phyloP scores from a whole-genome alignment of 441 rosid genomes.

The Biscutella laevigata region DNA sequence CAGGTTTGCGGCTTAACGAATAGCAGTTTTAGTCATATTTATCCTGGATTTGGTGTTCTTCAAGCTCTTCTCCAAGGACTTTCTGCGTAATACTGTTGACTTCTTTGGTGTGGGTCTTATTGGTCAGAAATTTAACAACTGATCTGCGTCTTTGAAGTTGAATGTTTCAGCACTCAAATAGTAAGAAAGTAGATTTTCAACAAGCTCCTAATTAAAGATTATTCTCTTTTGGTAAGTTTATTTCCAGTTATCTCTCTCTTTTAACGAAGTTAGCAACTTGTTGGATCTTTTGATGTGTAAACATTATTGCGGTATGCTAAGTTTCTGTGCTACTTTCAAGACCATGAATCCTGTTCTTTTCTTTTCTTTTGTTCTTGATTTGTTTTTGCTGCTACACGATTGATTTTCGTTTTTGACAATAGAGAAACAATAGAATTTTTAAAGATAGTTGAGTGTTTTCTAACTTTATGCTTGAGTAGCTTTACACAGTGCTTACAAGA shows the following conservation, averaged over 20 bases:
- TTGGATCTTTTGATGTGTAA: background rate
- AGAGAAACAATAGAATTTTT: background rate
- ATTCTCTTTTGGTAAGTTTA: constrained; percentile 49
- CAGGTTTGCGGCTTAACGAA: constrained; percentile 46
- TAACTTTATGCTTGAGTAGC: constrained; percentile 62
- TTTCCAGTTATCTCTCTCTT: constrained; percentile 20
- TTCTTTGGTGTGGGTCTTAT: constrained; percentile 30
- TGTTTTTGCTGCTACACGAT: constrained; percentile 3
- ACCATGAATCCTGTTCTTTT: background rate
- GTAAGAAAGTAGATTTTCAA: constrained; percentile 42
- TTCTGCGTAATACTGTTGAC: constrained; percentile 22
- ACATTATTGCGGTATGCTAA: background rate
- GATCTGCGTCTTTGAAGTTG: constrained; percentile 32
- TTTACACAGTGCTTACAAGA: constrained; percentile 77
- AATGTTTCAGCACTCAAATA: constrained; percentile 39
- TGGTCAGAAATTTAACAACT: constrained; percentile 32
- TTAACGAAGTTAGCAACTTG: background rate
- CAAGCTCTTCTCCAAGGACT: constrained; percentile 28
- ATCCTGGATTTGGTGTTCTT: constrained; percentile 28
- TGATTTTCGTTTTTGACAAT: background rate
- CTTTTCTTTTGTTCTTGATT: background rate
- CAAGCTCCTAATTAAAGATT: constrained; percentile 45
- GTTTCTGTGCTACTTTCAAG: background rate
- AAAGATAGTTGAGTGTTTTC: constrained; percentile 22
- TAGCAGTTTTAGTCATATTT: constrained; percentile 23